phyloP scores from a whole-genome alignment of 2,329 filamentous ascomycete species.

The Cladophialophora carrionii region DNA sequence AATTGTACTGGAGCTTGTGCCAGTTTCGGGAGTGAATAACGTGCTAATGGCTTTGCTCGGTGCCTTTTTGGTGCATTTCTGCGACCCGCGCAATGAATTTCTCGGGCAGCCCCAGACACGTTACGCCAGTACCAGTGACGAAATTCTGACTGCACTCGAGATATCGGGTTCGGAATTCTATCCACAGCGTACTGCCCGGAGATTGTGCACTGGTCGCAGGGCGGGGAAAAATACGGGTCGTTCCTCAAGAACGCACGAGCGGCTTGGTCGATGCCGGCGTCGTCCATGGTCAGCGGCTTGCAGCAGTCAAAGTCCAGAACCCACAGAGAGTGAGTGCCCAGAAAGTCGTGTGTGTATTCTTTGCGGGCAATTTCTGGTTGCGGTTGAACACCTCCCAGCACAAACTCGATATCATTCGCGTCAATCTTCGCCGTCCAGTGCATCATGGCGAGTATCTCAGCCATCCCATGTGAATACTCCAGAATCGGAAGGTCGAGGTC shows the following conservation, averaged over 20 bases:
- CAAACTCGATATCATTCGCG: constrained; percentile 61
- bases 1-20: too few relatives aligned
- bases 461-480: constrained; percentile 54
- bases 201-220: constrained; percentile 13
- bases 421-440: constrained; percentile 56
- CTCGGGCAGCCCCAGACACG: constrained; percentile 14
- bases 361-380: neutral
- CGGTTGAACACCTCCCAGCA: constrained; percentile 45
- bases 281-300: constrained; percentile 46
- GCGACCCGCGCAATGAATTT: constrained; percentile 18
- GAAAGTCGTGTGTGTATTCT: constrained; percentile 39
- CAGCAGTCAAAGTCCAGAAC: constrained; percentile 56
- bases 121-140: neutral
- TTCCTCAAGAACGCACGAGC: constrained; percentile 54
- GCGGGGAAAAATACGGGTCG: constrained; percentile 52
- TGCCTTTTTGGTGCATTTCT: constrained; percentile 19
- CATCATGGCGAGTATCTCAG: constrained; percentile 55
- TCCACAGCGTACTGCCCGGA: constrained; percentile 29
- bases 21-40: too few relatives aligned
- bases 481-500: constrained; percentile 45
- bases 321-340: constrained; percentile 45
- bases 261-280: constrained; percentile 49
- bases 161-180: constrained; percentile 18
- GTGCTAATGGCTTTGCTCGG: constrained; percentile 8
- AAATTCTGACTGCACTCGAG: constrained; percentile 22